Conservation (phyloP, 345 rosid species). For the Salix dunnii region DNA sequence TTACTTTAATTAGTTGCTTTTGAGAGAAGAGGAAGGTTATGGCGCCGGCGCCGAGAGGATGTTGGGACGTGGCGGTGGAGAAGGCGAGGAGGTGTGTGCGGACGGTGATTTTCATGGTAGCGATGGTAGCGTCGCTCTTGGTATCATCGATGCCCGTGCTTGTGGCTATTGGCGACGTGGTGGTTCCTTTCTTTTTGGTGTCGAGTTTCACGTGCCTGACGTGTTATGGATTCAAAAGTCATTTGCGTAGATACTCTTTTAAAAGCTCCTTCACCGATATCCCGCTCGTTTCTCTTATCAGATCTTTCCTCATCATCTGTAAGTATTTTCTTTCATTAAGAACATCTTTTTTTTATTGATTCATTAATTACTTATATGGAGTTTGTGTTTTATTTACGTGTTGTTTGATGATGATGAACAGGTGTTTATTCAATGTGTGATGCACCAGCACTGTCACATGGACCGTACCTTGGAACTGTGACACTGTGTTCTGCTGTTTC, state of each 20-base stretch:
- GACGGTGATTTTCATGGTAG: constrained; percentile 81
- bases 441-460: constrained; percentile 74
- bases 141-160: constrained; percentile 77
- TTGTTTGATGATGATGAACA: constrained; percentile 22
- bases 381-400: constrained; percentile 1
- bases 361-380: not conserved
- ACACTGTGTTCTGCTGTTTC: constrained; percentile 67
- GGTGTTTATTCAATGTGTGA: constrained; percentile 84
- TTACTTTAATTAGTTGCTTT: not conserved
- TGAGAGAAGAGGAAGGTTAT: constrained; percentile 2
- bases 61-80: constrained; percentile 51
- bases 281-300: constrained; percentile 73
- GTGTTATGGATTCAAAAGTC: constrained; percentile 62
- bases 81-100: constrained; percentile 60
- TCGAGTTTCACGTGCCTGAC: constrained; percentile 75
- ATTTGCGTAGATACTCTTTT: constrained; percentile 59
- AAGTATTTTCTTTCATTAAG: constrained; percentile 12
- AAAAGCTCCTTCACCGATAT: constrained; percentile 76
- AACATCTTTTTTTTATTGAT: not conserved
- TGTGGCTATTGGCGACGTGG: constrained; percentile 70
- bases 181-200: constrained; percentile 56
- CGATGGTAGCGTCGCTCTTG: constrained; percentile 80
- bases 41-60: constrained; percentile 23
- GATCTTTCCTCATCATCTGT: constrained; percentile 81
- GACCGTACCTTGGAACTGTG: constrained; percentile 87